Evolutionary conservation across 257 asterid species (phyloP).

Genomic region (Oldenlandia corymbosa): DNA sequence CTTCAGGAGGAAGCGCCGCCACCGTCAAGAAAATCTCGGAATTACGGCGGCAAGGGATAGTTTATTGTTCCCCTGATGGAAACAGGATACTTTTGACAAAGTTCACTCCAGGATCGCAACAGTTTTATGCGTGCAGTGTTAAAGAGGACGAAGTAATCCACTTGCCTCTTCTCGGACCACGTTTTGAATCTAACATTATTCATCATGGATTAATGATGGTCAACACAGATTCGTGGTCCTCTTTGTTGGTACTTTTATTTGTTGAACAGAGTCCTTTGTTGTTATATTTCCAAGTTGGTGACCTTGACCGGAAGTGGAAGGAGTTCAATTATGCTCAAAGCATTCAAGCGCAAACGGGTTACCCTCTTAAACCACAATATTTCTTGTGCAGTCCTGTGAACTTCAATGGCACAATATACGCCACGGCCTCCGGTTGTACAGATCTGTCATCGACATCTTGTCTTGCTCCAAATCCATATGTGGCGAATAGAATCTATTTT

Average conservation of each 20-base stretch:
- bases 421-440: background rate
- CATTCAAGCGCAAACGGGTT: background rate
- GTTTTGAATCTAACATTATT: background rate
- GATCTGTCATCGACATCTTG: background rate
- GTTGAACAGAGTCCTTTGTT: background rate
- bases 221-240: background rate
- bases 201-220: background rate
- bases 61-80: too few species aligned
- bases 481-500: slow-evolving; percentile 5
- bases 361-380: background rate
- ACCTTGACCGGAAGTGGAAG: background rate
- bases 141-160: too few species aligned
- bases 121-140: too few species aligned
- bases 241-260: background rate
- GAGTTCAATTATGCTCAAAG: background rate
- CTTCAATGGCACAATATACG: background rate
- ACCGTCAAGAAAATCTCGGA: too few species aligned
- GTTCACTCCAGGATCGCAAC: too few species aligned
- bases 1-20: too few species aligned
- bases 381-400: background rate
- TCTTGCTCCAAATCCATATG: background rate
- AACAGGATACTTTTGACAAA: too few species aligned
- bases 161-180: background rate
- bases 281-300: background rate
- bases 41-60: too few species aligned